Evolutionary conservation across 2,329 filamentous ascomycete genomes (phyloP).

Genomic region (Rutstroemia sp.): DNA sequence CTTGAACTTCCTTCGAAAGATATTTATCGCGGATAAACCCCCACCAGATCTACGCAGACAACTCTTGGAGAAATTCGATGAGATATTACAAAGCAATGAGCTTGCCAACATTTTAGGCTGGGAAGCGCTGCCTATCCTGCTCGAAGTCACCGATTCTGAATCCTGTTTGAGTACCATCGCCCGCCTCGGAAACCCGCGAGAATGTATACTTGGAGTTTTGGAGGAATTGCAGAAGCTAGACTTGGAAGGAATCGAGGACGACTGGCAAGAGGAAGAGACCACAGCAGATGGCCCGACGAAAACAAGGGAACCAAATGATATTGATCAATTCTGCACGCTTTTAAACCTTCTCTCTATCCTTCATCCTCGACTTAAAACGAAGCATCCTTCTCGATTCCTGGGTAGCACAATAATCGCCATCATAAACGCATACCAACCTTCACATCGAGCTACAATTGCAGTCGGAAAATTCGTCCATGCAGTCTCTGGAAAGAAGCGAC

Average conservation of each 20-base stretch:
- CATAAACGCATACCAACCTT: constrained; percentile 55
- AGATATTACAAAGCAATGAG: constrained; percentile 57
- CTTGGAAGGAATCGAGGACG: constrained; percentile 34
- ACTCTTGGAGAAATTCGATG: constrained; percentile 57
- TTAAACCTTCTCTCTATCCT: constrained; percentile 66
- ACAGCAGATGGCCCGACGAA: constrained; percentile 17
- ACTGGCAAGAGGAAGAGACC: constrained; percentile 12
- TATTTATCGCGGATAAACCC: background rate
- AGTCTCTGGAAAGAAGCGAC: constrained; percentile 59
- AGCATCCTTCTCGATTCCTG: constrained; percentile 70
- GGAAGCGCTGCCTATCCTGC: constrained; percentile 72
- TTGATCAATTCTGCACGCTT: constrained; percentile 57
- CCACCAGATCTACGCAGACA: background rate
- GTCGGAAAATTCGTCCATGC: constrained; percentile 65
- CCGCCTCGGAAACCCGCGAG: constrained; percentile 69
- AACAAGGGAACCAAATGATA: constrained; percentile 14
- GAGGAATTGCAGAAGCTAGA: constrained; percentile 59
- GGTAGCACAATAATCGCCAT: constrained; percentile 70
- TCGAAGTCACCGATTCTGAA: constrained; percentile 61
- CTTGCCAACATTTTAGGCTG: constrained; percentile 74
- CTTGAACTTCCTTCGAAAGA: background rate
- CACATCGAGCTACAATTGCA: constrained; percentile 59
- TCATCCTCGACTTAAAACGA: constrained; percentile 68
- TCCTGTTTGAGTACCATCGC: constrained; percentile 68
- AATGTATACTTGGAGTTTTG: constrained; percentile 74